Conservation (phyloP, 2,329 filamentous ascomycete genomes). For the Pseudogymnoascus sp. region DNA sequence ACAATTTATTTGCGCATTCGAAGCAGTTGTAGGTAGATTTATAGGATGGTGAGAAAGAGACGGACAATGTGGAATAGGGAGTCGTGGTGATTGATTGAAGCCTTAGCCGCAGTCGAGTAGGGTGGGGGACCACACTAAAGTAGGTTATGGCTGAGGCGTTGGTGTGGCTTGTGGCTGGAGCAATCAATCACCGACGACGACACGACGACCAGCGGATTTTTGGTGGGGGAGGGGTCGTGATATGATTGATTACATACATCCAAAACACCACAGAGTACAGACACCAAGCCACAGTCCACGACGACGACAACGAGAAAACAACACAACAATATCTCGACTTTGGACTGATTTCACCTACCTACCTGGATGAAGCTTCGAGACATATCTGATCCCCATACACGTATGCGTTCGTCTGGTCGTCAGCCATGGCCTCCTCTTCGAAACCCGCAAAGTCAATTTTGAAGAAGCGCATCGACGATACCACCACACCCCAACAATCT, state of each 20-base stretch:
- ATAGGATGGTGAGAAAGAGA: not conserved
- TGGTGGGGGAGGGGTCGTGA: conserved; percentile 8
- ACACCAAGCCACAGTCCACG: not conserved
- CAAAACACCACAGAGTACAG: not conserved
- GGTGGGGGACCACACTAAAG: conserved; percentile 7
- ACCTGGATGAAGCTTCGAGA: not conserved
- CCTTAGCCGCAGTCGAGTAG: conserved; percentile 6
- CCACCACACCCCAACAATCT: conserved; percentile 24
- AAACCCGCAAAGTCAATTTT: conserved; percentile 47
- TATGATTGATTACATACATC: conserved; percentile 6
- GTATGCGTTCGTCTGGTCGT: not conserved
- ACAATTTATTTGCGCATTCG: not conserved
- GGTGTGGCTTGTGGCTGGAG: conserved; percentile 4
- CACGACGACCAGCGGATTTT: not conserved
- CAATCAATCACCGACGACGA: not conserved
- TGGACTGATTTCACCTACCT: not conserved
- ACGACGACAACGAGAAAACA: not conserved
- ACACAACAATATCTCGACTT: not conserved
- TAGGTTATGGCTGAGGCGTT: conserved; percentile 4
- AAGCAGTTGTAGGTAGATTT: not conserved
- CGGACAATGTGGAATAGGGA: not conserved
- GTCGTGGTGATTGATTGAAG: conserved; percentile 2
- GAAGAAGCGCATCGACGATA: conserved; percentile 46
- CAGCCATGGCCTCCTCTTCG: conserved; percentile 21
- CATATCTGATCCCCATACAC: not conserved